Evolutionary conservation across 2,329 filamentous ascomycete genomes (phyloP), one percentile per base, ranked within the genome.

Genomic region (Alternaria solani): DNA sequence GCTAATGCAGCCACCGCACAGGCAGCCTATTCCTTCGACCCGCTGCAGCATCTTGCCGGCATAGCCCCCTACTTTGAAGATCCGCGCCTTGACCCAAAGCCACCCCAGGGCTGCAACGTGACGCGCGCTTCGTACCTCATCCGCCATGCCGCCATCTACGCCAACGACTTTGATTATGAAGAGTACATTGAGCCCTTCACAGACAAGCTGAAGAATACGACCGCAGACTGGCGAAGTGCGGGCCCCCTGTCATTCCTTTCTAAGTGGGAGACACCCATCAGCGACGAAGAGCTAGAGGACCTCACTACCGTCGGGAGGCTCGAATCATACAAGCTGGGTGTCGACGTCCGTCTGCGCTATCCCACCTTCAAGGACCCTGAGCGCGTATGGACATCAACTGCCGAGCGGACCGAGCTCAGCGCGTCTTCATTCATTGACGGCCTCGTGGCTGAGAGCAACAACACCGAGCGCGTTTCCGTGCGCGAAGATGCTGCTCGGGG

Each of bases 341-440:
- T 86, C 5, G 81, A 86, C 56, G 75, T 90, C 18, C 82, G 82
- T 16, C 84, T 88, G 68, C 81, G 87, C 49, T 90, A 90, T 67
- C 84, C 84, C 0, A 75, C 79, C 42, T 76, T 90, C 38, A 81
- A 77, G 57, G 70, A 83, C 5, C 87, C 88, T 0, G 79, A 80
- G 60, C 83, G 83, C 49, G 80, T 89, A 2, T 90, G 87, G 87
- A 83, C 87, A 2, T 88, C 86, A 7, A 88, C 87, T 0, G 87
- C 88, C 0, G 87, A 89, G 74, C 79, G 88, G 18, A 89, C 88
- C 0, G 79, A 82, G 43, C 82, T 86, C 73, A 87, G 85, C 8
- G 87, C 88, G 0, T 78, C 86, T 67, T 83, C 84, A 0, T 83
- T 90, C 16, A 86, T 88, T 26, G 81, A 84, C 4, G 87, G 87